Evolutionary conservation across 805 yeast genomes (phyloP).

Genomic region (Spathaspora arborariae): DNA sequence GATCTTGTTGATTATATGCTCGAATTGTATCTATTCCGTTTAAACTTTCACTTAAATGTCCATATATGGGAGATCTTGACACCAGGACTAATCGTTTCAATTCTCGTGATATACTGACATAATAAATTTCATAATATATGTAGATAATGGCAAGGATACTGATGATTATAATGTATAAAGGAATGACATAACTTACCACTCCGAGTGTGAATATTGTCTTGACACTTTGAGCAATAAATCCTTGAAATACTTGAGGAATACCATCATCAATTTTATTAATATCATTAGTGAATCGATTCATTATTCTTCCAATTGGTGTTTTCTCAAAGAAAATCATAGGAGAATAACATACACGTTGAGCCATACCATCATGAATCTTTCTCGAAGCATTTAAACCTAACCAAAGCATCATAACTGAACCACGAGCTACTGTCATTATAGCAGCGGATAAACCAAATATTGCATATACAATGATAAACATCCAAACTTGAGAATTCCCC

Average conservation of each 20-base stretch:
- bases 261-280: conserved; percentile 52
- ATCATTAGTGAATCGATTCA: conserved; percentile 65
- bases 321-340: conserved; percentile 70
- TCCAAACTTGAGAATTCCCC: conserved; percentile 38
- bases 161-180: conserved; percentile 48
- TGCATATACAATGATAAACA: conserved; percentile 53
- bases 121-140: conserved; percentile 65
- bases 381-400: conserved; percentile 57
- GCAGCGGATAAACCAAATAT: conserved; percentile 52
- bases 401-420: conserved; percentile 46
- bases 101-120: conserved; percentile 70
- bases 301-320: conserved; percentile 63
- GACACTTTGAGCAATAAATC: conserved; percentile 42
- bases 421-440: conserved; percentile 42
- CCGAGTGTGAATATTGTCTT: conserved; percentile 47
- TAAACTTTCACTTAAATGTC: conserved; percentile 78
- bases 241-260: conserved; percentile 51
- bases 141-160: conserved; percentile 51
- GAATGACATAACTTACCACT: conserved; percentile 53
- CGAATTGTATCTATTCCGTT: conserved; percentile 74
- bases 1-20: conserved; percentile 64
- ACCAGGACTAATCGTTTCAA: conserved; percentile 68
- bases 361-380: conserved; percentile 55
- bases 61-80: conserved; percentile 72
- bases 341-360: conserved; percentile 46